Evolutionary conservation across 73 alveolate genomes (phyloP).

Genomic region (Paramecium sonneborni): DNA sequence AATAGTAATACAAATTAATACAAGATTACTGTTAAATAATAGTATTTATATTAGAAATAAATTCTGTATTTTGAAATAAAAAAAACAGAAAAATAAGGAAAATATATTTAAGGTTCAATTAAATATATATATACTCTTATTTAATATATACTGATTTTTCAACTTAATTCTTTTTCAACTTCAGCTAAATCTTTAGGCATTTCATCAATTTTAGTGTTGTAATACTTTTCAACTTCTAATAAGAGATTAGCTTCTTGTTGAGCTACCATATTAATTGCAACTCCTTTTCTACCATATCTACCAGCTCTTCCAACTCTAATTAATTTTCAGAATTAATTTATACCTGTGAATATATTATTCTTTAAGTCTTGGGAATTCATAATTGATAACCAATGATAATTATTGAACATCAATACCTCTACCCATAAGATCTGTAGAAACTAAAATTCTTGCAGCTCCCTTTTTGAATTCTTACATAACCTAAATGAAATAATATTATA

Average conservation of each 20-base stretch:
- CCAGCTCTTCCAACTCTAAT: slow-evolving; percentile 75
- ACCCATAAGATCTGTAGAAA: slow-evolving; percentile 92
- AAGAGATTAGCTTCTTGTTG: slow-evolving; percentile 76
- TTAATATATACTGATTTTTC: slow-evolving; percentile 2
- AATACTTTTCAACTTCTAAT: slow-evolving; percentile 75
- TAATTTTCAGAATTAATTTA: slow-evolving; percentile 7
- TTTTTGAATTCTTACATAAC: slow-evolving; percentile 92
- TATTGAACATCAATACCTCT: slow-evolving; percentile 97
- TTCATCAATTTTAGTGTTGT: slow-evolving; percentile 76
- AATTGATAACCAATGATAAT: slow-evolving; percentile 91
- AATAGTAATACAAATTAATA: no score
- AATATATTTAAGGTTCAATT: background rate
- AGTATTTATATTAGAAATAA: no score
- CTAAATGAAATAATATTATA: background rate
- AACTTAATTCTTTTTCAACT: slow-evolving; percentile 53
- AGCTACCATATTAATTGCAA: slow-evolving; percentile 69
- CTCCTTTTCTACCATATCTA: slow-evolving; percentile 74
- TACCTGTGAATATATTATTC: slow-evolving; percentile 91
- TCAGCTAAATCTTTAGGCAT: slow-evolving; percentile 77
- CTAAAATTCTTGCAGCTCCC: slow-evolving; percentile 92
- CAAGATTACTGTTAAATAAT: no score
- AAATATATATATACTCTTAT: background rate
- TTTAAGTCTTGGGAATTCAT: slow-evolving; percentile 86
- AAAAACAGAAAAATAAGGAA: background rate
- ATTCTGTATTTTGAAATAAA: no score